Evolutionary conservation across 192 early-diverging fungal species (phyloP).

Genomic region (Allomyces javanicus): DNA sequence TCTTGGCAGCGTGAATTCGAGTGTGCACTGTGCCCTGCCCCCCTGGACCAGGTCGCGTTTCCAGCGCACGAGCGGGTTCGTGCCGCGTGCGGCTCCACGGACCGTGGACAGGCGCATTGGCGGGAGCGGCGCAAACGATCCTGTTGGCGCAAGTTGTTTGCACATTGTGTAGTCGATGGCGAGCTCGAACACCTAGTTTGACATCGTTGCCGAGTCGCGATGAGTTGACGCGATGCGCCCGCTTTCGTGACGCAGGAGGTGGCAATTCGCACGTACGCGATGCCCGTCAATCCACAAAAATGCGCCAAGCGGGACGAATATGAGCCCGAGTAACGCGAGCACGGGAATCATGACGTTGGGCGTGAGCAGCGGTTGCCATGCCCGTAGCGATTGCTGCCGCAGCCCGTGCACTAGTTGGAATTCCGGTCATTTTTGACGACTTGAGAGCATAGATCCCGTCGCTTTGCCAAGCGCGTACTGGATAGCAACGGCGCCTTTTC

Average conservation of each 20-base stretch:
- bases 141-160: constrained; percentile 10
- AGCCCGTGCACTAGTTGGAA: no score
- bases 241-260: no score
- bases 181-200: constrained; percentile 41
- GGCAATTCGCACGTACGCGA: no score
- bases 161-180: constrained; percentile 90
- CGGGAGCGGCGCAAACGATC: background rate
- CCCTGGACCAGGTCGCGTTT: no score
- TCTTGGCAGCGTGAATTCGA: constrained; percentile 49
- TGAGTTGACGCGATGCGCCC: no score
- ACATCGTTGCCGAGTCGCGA: no score
- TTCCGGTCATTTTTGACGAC: no score
- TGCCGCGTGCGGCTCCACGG: background rate
- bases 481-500: no score
- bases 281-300: constrained; percentile 31
- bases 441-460: no score
- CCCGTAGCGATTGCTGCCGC: constrained; percentile 82
- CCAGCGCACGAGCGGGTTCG: constrained; percentile 13
- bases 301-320: constrained; percentile 90
- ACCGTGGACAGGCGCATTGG: background rate
- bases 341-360: constrained; percentile 94
- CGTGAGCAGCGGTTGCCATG: constrained; percentile 97
- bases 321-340: constrained; percentile 76
- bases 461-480: no score
- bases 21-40: constrained; percentile 31